Base-by-base conservation (phyloP, 2,329 filamentous ascomycete species). In the Xylariaceae sp. region DNA sequence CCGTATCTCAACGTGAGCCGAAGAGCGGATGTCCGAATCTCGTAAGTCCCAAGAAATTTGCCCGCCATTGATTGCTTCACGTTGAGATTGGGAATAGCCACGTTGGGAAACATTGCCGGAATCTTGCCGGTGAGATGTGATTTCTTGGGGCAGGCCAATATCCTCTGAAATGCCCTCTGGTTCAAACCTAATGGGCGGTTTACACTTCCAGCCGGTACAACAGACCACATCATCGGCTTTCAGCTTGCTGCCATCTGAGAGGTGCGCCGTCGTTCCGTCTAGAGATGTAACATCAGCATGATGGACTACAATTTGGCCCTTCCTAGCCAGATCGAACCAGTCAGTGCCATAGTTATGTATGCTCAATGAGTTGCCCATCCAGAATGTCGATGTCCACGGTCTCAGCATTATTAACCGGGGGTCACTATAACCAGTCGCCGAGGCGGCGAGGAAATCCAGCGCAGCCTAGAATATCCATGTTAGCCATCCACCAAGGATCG, bases 311-410 rank as follows among this genome's bases (percentile, higher is more conserved):
- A 56, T 37, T n/a, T 21, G 24, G 4, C 53, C 57, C 3, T 33
- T 45, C 43, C 48, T 48, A 3, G 50, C 53, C n/a, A 56, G 21
- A 4, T 52, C 53, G 16, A 60, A 50, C 57, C 57, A 60, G 17
- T 56, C 57, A 12, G 44, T 60, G 12, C 49, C 53, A 39, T 60
- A 60, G 24, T 56, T 60, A 37, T 56, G 57, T 37, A 56, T 50
- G 11, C 57, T 52, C n/a, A 56, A 24, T n/a, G 57, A 60, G 28
- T 60, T 56, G 5, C 53, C 57, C 48, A 56, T 60, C 57, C 53
- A 60, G 44, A 56, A 56, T 8, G 47, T 50, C 14, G 57, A 56
- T 23, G 48, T 53, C 57, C 57, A 56, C 12, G 57, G 48, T 9
- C 44, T 40, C 9, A 60, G 31, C 48, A 56, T 56, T n/a, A 14